These are phyloP conservation scores for Heimioporus sp. DNA, from an alignment of 768 basidiomycete genomes.

Conservation along the genomic window DNA sequence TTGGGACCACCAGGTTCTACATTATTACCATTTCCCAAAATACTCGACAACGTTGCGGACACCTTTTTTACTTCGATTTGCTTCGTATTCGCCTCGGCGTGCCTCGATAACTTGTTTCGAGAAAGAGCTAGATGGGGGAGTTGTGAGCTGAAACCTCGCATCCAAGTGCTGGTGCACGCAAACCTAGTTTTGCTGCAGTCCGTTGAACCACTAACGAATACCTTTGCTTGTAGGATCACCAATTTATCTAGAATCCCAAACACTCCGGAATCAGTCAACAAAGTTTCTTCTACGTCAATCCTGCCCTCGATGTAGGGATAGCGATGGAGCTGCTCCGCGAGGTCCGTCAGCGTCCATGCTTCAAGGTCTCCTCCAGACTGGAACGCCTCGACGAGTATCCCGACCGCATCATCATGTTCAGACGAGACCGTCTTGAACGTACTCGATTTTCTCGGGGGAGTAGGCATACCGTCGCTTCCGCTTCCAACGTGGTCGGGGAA, in stretches of 20 bases:
- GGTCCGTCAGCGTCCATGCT: slow-evolving; percentile 43
- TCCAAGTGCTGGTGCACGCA: neutral
- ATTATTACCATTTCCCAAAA: slow-evolving; percentile 35
- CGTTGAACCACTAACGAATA: slow-evolving; percentile 50
- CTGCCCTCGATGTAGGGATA: slow-evolving; percentile 23
- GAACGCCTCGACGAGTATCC: slow-evolving; percentile 44
- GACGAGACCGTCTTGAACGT: slow-evolving; percentile 45
- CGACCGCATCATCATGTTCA: slow-evolving; percentile 46
- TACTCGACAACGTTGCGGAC: slow-evolving; percentile 44
- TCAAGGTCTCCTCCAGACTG: slow-evolving; percentile 37
- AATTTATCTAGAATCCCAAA: slow-evolving; percentile 57
- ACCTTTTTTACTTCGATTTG: neutral
- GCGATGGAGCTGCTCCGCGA: slow-evolving; percentile 33
- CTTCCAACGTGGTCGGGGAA: too few species aligned
- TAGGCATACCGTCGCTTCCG: neutral
- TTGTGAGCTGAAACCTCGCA: neutral
- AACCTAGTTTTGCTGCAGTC: slow-evolving; percentile 50
- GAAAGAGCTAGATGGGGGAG: slow-evolving; percentile 40
- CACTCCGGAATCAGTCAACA: slow-evolving; percentile 49
- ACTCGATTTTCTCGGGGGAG: slow-evolving; percentile 35
- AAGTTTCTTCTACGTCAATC: slow-evolving; percentile 22
- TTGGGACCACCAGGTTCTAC: too few species aligned
- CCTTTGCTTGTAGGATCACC: slow-evolving; percentile 44
- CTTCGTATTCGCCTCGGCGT: slow-evolving; percentile 29
- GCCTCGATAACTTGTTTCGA: slow-evolving; percentile 50